These are phyloP conservation scores for Pelargonium citronellum DNA, from an alignment of 441 rosid species.

Conservation along the genomic window DNA sequence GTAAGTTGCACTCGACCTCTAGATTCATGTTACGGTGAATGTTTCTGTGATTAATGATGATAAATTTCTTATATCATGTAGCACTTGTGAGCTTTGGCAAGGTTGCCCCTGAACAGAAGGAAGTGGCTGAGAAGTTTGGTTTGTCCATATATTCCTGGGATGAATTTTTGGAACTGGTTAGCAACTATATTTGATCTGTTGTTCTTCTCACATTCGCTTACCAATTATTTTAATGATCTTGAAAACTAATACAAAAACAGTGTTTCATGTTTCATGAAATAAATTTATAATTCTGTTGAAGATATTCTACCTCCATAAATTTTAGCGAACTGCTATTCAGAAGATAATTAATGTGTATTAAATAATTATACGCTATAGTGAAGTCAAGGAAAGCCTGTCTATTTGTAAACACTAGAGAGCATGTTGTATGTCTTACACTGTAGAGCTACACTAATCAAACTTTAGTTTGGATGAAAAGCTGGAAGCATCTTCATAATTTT, in stretches of 20 bases:
- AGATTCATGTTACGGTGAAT: conserved; percentile 12
- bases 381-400: too few relatives aligned
- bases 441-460: background rate
- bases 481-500: too few relatives aligned
- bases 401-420: background rate
- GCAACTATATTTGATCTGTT: conserved; percentile 13
- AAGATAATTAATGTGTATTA: too few relatives aligned
- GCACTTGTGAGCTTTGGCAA: conserved; percentile 94
- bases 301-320: too few relatives aligned
- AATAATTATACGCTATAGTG: too few relatives aligned
- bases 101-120: conserved; percentile 56
- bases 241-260: background rate
- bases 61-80: conserved; percentile 29
- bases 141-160: conserved; percentile 71
- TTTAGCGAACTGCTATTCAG: too few relatives aligned
- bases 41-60: background rate
- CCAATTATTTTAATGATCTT: background rate
- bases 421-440: background rate
- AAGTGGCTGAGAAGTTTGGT: conserved; percentile 56
- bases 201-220: background rate
- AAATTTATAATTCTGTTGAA: too few relatives aligned
- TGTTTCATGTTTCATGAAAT: too few relatives aligned
- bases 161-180: conserved; percentile 68
- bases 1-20: conserved; percentile 40
- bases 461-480: too few relatives aligned